Evolutionary conservation across 83 land plant genomes (phyloP), one percentile per base, ranked within the genome.

Genomic region (Isoetes engelmannii): DNA sequence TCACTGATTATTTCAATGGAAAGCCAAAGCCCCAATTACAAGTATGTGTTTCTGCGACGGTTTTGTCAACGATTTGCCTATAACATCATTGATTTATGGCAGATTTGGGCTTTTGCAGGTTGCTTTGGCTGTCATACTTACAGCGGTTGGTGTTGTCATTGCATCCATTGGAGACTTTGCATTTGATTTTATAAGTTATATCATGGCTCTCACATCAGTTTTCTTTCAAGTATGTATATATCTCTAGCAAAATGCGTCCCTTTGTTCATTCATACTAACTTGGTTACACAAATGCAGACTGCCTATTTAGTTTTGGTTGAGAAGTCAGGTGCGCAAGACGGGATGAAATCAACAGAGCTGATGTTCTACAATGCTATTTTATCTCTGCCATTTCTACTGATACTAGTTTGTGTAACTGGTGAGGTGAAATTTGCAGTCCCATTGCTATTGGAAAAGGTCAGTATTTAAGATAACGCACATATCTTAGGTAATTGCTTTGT

Each of bases 81-180:
- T 51, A 51, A 51, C 55, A 51, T 51, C 55, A 15, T 51, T 12
- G 55, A 44, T 65, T 45, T 12, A 43, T 42, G 3, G n/a, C 13
- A 1, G 10, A 41, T 44, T 65, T 58, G 47, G 45, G 55, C 15
- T 37, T 73, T 41, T 74, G 75, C 87, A 90, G 96, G 96, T 90
- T 4, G 67, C 87, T 20, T 82, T 85, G 56, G 78, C 96, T 44
- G 96, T 90, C 28, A 7, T 85, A 6, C 48, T 83, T 57, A 85
- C 82, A 54, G 96, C 78, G 65, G 62, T 86, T 53, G 96, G 96
- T 5, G 92, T 88, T 57, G 47, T 90, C n/a, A 79, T 90, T 76
- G 96, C 96, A 41, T 92, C 96, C 37, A 28, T 85, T 8, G 96
- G 96, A 63, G 96, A 90, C 65, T 90, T 90, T 74, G 85, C 96